These are phyloP conservation scores for Beauveria sp. DNA, from an alignment of 2,329 filamentous ascomycete species.

Conservation along the genomic window DNA sequence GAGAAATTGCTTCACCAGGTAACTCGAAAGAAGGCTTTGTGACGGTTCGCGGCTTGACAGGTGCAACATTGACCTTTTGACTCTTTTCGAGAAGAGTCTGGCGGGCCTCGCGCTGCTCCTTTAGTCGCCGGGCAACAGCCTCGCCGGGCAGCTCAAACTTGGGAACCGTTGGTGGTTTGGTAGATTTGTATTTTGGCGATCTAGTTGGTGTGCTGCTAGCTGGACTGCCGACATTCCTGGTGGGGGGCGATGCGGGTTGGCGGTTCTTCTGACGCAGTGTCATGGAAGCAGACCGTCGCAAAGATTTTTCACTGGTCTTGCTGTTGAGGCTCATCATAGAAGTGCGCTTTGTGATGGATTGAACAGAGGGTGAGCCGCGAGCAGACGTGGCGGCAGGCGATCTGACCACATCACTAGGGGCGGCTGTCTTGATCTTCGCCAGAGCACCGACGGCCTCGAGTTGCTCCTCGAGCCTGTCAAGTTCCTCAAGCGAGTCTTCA, in stretches of 20 bases:
- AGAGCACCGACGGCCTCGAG: conserved; percentile 45
- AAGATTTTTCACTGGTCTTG: conserved; percentile 28
- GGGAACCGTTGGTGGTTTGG: conserved; percentile 45
- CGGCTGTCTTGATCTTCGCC: conserved; percentile 26
- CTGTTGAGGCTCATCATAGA: conserved; percentile 29
- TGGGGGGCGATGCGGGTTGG: background rate
- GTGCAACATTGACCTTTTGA: conserved; percentile 28
- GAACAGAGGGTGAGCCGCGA: conserved; percentile 13
- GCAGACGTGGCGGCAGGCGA: conserved; percentile 10
- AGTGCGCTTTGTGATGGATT: conserved; percentile 19
- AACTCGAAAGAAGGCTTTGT: conserved; percentile 53
- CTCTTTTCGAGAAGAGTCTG: conserved; percentile 29
- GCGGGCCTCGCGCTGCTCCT: conserved; percentile 52
- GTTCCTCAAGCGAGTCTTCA: conserved; percentile 56
- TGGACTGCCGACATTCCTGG: conserved; percentile 7
- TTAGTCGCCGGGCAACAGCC: conserved; percentile 48
- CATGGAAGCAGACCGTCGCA: conserved; percentile 37
- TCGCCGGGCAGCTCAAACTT: conserved; percentile 58
- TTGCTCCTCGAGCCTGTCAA: conserved; percentile 55
- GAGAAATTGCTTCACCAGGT: conserved; percentile 53
- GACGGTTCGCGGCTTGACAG: conserved; percentile 40
- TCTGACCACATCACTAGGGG: conserved; percentile 17
- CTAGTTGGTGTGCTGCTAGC: conserved; percentile 1
- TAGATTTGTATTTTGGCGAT: conserved; percentile 34
- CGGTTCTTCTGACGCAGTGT: conserved; percentile 25